Evolutionary conservation across 2,329 filamentous ascomycete genomes (phyloP).

Genomic region (Pseudogymnoascus verrucosus): DNA sequence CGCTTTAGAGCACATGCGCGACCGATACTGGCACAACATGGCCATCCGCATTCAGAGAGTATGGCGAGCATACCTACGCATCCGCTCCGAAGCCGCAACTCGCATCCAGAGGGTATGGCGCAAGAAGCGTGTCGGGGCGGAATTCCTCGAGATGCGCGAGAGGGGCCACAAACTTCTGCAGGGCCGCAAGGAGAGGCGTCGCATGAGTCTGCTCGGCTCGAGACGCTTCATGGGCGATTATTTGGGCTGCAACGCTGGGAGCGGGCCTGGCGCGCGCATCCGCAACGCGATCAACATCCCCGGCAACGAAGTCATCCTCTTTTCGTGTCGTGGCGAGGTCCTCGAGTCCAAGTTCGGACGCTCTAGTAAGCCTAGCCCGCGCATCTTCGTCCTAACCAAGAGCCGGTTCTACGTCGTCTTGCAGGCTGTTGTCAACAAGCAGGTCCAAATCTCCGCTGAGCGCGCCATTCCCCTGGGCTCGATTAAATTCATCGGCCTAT

Average conservation of each 20-base stretch:
- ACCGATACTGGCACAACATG: constrained; percentile 99
- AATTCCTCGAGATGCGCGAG: constrained; percentile 81
- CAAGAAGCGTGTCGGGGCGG: constrained; percentile 81
- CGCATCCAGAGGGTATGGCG: constrained; percentile 94
- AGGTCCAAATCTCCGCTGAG: constrained; percentile 74
- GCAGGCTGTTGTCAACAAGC: constrained; percentile 73
- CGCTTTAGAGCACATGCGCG: constrained; percentile 93
- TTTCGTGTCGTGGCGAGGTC: constrained; percentile 85
- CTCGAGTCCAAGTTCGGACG: constrained; percentile 92
- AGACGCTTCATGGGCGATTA: constrained; percentile 94
- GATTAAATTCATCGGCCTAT: constrained; percentile 80
- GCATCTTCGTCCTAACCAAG: constrained; percentile 75
- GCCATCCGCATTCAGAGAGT: constrained; percentile 93
- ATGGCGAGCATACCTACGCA: constrained; percentile 92
- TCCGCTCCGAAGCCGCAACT: constrained; percentile 84
- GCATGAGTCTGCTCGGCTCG: constrained; percentile 86
- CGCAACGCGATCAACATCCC: constrained; percentile 65
- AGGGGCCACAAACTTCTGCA: constrained; percentile 75
- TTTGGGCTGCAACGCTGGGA: constrained; percentile 73
- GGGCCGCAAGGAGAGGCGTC: constrained; percentile 80
- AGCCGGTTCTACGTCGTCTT: constrained; percentile 84
- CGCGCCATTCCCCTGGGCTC: constrained; percentile 73
- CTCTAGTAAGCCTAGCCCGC: constrained; percentile 85
- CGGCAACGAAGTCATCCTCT: constrained; percentile 67
- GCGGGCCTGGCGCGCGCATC: constrained; percentile 73